Percentiles rank a stretch among this genome's conserved stretches.
These are phyloP conservation scores for Phytophthora fragariaefolia DNA, from an alignment of 352 stramenopile genomes.

Conservation along the genomic window DNA sequence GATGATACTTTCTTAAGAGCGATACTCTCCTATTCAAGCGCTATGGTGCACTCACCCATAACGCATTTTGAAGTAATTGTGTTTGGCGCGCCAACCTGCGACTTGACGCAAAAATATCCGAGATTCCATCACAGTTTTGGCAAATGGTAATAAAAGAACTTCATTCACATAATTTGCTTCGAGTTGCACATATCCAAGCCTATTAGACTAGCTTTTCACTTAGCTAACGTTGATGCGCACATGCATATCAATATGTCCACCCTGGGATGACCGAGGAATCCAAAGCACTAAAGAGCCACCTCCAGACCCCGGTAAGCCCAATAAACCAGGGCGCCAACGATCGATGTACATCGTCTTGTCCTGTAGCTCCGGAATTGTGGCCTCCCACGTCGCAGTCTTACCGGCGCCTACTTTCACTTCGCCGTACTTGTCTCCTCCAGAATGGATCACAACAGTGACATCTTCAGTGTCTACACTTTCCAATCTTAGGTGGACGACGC, in stretches of 20 bases:
- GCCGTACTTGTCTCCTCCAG: slow-evolving; percentile 27
- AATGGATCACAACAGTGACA: slow-evolving; percentile 30
- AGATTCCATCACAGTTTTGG: too few species aligned
- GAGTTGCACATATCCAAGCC: background rate
- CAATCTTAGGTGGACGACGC: slow-evolving; percentile 29
- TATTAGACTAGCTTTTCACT: slow-evolving; percentile 6
- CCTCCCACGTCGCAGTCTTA: slow-evolving; percentile 25
- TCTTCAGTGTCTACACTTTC: slow-evolving; percentile 30
- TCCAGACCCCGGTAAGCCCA: slow-evolving; percentile 23
- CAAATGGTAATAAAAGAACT: too few species aligned
- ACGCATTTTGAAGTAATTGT: too few species aligned
- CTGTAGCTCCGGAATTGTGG: slow-evolving; percentile 26
- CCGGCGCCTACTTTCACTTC: slow-evolving; percentile 24
- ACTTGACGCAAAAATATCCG: too few species aligned
- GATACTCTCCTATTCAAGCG: too few species aligned
- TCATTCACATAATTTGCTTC: background rate
- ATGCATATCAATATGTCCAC: slow-evolving; percentile 45
- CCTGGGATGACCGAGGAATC: slow-evolving; percentile 42
- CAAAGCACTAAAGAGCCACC: slow-evolving; percentile 37
- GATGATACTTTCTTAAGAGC: too few species aligned
- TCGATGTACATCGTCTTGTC: slow-evolving; percentile 32
- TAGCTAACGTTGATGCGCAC: slow-evolving; percentile 36
- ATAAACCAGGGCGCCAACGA: slow-evolving; percentile 24
- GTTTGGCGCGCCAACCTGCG: too few species aligned
- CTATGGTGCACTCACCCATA: too few species aligned